Percentiles rank a stretch among this genome's conserved stretches.
phyloP scores from a whole-genome alignment of 2,329 filamentous ascomycete species.

The Grosmannia huntii region DNA sequence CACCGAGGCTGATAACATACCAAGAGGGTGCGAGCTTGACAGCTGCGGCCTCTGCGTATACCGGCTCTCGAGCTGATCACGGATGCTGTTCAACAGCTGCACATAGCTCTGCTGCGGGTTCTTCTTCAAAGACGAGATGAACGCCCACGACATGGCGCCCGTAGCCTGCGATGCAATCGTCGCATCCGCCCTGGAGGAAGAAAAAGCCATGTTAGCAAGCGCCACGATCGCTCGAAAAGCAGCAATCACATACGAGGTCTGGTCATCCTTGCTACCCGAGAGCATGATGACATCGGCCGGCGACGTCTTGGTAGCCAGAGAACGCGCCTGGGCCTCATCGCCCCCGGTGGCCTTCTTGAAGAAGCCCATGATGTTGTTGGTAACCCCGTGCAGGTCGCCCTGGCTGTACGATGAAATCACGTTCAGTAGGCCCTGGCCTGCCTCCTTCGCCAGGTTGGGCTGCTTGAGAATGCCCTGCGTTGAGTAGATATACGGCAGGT shows the following conservation, averaged over 20 bases:
- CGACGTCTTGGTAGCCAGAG: constrained; percentile 79
- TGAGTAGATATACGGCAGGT: constrained; percentile 56
- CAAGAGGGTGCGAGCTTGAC: constrained; percentile 90
- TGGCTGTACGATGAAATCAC: constrained; percentile 45
- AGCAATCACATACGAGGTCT: constrained; percentile 63
- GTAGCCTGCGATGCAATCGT: constrained; percentile 82
- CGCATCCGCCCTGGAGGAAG: constrained; percentile 62
- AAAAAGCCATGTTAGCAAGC: background rate
- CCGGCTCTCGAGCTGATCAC: constrained; percentile 76
- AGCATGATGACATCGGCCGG: constrained; percentile 96
- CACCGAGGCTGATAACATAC: constrained; percentile 37
- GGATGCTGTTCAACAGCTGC: constrained; percentile 88
- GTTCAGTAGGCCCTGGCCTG: constrained; percentile 48
- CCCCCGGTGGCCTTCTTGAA: constrained; percentile 82
- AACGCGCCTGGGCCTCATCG: constrained; percentile 67
- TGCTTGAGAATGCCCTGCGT: constrained; percentile 57
- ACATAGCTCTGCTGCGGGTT: constrained; percentile 98
- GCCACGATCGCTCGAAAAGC: background rate
- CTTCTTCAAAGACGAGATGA: constrained; percentile 85
- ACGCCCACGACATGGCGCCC: constrained; percentile 97
- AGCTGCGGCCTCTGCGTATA: constrained; percentile 94
- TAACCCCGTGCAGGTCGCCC: constrained; percentile 73
- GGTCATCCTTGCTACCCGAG: constrained; percentile 91
- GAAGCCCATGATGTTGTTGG: constrained; percentile 66
- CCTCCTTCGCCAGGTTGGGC: constrained; percentile 55